These are phyloP conservation scores for Stromatinia cepivora DNA, from an alignment of 2,329 filamentous ascomycete species.

Conservation along the genomic window DNA sequence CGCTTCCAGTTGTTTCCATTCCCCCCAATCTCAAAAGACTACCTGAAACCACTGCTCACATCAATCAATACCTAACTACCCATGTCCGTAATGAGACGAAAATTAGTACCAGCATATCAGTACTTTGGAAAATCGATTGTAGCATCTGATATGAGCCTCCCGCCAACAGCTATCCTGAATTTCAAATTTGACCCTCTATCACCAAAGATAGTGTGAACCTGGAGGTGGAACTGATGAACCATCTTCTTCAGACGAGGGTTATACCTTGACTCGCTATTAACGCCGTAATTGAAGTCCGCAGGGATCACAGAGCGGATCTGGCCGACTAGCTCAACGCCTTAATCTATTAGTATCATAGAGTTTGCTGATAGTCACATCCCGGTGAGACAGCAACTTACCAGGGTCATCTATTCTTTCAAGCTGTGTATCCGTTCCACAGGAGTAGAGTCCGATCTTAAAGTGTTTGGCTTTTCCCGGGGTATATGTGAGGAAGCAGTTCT, in stretches of 20 bases:
- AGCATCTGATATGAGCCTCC: neutral
- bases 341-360: too few relatives aligned
- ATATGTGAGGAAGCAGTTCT: neutral
- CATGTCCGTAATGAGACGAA: too few relatives aligned
- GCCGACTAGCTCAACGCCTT: constrained; percentile 23
- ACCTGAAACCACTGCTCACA: too few relatives aligned
- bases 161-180: constrained; percentile 19
- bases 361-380: neutral
- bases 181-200: constrained; percentile 24
- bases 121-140: neutral
- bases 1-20: too few relatives aligned
- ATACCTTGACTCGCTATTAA: neutral
- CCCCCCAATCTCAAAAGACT: too few relatives aligned
- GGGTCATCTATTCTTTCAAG: constrained; percentile 23
- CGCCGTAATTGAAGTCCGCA: constrained; percentile 15
- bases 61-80: too few relatives aligned
- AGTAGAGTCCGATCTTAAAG: constrained; percentile 6
- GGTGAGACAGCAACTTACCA: constrained; percentile 12
- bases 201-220: constrained; percentile 24
- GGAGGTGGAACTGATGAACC: constrained; percentile 9
- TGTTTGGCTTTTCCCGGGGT: neutral
- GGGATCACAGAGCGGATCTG: constrained; percentile 13
- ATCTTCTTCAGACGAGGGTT: neutral
- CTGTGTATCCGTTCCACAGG: neutral
- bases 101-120: too few relatives aligned